Base-by-base conservation (phyloP, 2,329 filamentous ascomycete genomes). In the Ophiobolus disseminans region DNA sequence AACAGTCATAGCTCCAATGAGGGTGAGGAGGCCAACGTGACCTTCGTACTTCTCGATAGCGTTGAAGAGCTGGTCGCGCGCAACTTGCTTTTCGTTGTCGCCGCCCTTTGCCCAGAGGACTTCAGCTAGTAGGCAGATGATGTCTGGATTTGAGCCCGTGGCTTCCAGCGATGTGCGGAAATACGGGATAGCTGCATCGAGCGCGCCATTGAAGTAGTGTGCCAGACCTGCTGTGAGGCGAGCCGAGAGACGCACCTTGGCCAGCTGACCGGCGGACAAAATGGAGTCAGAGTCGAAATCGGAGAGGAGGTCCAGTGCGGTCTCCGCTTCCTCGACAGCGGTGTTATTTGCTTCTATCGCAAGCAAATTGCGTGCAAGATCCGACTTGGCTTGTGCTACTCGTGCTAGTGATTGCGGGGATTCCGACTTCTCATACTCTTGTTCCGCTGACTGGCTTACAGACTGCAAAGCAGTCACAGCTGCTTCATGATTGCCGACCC, bases 91-190 rank as follows among this genome's bases (percentile, higher is more conserved):
- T 45, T 92, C 89, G 1, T 86, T 81, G 5, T 87, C 84, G 0
- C 86, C 85, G 7, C 90, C 91, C 57, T 90, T 91, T 0, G 92
- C 92, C 93, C 94, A 99, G 0, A 97, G 81, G 0, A 97, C 89
- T 73, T 97, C 91, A 0, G 92, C 89, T 10, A 97, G 80, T 10
- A 97, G 80, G 65, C 92, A 97, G 0, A 91, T 86, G 1, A 93
- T 88, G 65, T 97, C 91, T 0, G 92, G 88, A 53, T 91, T 86
- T 28, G 83, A 83, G 22, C 83, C 77, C 1, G 89, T 91, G 68
- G 96, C 91, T 46, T 86, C 80, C 6, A 97, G 79, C 0, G 91
- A 91, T 2, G 85, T 80, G 55, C 90, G 85, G 72, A 99, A 96
- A 75, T 88, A 91, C 9, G 82, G 79, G 20, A 96, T 85, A 0